phyloP scores from a whole-genome alignment of 148 eudicot species.

The Vaccinium macrocarpon region DNA sequence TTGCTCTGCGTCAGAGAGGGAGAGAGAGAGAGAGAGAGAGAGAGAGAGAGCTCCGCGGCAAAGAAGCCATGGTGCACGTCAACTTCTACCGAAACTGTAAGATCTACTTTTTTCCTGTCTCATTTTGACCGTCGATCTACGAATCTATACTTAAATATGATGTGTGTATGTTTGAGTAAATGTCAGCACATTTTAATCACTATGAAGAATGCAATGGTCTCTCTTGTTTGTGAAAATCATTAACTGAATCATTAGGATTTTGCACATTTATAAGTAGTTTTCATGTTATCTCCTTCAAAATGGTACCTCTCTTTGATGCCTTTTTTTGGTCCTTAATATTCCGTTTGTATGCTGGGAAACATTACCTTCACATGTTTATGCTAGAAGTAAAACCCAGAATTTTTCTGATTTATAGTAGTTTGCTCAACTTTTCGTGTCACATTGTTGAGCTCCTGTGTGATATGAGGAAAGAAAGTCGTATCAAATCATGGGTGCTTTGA shows the following conservation, averaged over 20 bases:
- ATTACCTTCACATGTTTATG: background rate
- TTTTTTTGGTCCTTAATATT: background rate
- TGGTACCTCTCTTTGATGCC: background rate
- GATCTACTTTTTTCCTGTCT: background rate
- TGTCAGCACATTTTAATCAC: background rate
- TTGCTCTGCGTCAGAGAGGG: background rate
- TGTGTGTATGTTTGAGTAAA: background rate
- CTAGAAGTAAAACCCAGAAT: background rate
- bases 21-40: constrained; percentile 8
- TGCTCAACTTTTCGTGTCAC: background rate
- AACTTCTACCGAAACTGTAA: constrained; percentile 23
- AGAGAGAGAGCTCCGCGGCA: background rate
- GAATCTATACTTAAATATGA: background rate
- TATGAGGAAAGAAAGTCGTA: background rate
- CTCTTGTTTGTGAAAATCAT: background rate
- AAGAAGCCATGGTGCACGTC: constrained; percentile 21
- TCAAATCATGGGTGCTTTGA: background rate
- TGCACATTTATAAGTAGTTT: background rate
- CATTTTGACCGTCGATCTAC: background rate
- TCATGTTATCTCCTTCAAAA: background rate
- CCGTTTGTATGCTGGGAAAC: background rate
- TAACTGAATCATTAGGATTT: background rate
- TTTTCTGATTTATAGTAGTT: constrained; percentile 1
- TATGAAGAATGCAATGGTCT: background rate
- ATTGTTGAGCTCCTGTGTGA: background rate